Percentiles rank a stretch among this genome's conserved stretches.
phyloP scores from a whole-genome alignment of 805 yeast genomes.

The Blastobotrys muscicola region DNA sequence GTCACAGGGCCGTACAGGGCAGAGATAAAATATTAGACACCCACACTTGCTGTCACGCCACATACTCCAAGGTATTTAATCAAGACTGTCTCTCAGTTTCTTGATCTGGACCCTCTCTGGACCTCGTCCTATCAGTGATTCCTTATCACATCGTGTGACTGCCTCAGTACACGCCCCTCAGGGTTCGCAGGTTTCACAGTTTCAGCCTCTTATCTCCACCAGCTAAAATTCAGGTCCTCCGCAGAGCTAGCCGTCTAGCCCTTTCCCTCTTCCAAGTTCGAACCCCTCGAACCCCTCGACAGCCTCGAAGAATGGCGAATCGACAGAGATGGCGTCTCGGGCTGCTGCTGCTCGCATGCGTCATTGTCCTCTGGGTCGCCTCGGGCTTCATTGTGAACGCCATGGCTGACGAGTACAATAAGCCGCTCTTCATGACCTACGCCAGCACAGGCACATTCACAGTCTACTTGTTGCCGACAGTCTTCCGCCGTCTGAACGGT shows the following conservation, averaged over 20 bases:
- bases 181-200: no score
- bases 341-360: slow-evolving; percentile 58
- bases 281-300: neutral
- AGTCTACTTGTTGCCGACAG: slow-evolving; percentile 45
- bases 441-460: slow-evolving; percentile 79
- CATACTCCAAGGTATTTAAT: no score
- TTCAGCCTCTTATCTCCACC: no score
- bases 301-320: neutral
- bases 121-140: no score
- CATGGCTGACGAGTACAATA: slow-evolving; percentile 63
- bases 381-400: slow-evolving; percentile 80
- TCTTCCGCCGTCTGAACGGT: slow-evolving; percentile 1
- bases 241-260: neutral
- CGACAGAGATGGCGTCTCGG: slow-evolving; percentile 62
- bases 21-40: no score
- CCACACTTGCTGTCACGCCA: no score
- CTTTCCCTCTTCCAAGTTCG: neutral
- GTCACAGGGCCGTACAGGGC: no score
- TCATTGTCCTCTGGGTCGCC: slow-evolving; percentile 81
- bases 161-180: no score
- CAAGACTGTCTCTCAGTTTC: no score
- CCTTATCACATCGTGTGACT: no score
- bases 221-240: neutral
- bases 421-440: slow-evolving; percentile 90
- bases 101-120: no score